Evolutionary conservation across 2,329 filamentous ascomycete species (phyloP).

Genomic region (Monosporascus sp.): DNA sequence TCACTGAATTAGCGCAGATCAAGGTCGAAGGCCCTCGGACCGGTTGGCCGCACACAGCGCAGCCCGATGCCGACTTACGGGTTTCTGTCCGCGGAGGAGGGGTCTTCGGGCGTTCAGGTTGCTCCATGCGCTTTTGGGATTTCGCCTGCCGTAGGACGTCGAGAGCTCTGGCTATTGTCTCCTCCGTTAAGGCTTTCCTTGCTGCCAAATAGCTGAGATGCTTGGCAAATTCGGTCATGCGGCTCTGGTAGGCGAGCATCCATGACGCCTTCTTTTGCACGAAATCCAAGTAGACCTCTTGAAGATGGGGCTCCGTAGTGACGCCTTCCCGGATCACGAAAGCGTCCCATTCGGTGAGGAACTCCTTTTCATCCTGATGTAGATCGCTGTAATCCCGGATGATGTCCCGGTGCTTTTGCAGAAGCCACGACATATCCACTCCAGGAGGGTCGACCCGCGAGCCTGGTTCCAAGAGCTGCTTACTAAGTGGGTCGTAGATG

Average conservation of each 20-base stretch:
- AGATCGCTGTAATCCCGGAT: constrained; percentile 54
- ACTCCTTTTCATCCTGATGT: constrained; percentile 49
- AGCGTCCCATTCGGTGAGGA: constrained; percentile 53
- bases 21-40: constrained; percentile 43
- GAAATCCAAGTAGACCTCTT: constrained; percentile 48
- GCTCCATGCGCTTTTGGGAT: constrained; percentile 21
- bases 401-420: constrained; percentile 54
- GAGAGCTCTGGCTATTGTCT: constrained; percentile 38
- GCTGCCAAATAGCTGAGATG: constrained; percentile 47
- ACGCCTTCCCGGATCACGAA: constrained; percentile 48
- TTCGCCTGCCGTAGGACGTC: constrained; percentile 38
- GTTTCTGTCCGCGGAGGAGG: constrained; percentile 27
- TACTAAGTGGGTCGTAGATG: constrained; percentile 54
- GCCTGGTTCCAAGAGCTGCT: constrained; percentile 44
- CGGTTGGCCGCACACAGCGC: constrained; percentile 41
- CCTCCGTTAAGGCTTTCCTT: constrained; percentile 40
- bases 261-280: constrained; percentile 44
- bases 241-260: constrained; percentile 43
- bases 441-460: constrained; percentile 38
- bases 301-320: constrained; percentile 47
- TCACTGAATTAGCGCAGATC: constrained; percentile 46
- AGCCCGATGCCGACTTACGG: constrained; percentile 40
- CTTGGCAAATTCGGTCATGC: constrained; percentile 50
- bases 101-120: constrained; percentile 14
- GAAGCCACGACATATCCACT: constrained; percentile 47